phyloP scores from a whole-genome alignment of 2,329 filamentous ascomycete species.

The Diaporthe capsici region DNA sequence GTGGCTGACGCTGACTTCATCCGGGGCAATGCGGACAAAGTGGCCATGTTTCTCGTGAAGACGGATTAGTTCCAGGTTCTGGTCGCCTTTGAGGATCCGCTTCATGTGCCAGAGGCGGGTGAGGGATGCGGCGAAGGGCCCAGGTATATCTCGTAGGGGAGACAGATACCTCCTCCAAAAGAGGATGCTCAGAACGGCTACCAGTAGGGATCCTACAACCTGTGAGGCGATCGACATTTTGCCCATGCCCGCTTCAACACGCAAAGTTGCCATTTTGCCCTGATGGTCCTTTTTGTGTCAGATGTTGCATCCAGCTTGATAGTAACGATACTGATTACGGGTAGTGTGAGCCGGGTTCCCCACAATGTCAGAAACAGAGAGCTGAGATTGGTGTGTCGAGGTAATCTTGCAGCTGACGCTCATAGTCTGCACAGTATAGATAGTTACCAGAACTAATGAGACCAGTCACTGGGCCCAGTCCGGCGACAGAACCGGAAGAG shows the following conservation, averaged over 20 bases:
- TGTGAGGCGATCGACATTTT: neutral
- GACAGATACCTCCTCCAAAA: slow-evolving; percentile 14
- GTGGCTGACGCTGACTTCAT: slow-evolving; percentile 37
- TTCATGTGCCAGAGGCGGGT: slow-evolving; percentile 30
- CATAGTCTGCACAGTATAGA: neutral
- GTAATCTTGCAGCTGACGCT: neutral
- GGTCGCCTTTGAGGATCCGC: slow-evolving; percentile 23
- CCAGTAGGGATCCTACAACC: neutral
- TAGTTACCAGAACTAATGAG: neutral
- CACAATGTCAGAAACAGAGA: neutral
- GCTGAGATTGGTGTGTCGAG: neutral
- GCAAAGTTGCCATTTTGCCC: neutral
- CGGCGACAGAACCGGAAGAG: neutral
- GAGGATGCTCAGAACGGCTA: neutral
- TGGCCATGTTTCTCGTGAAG: slow-evolving; percentile 29
- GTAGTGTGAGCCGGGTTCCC: neutral
- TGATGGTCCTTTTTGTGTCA: neutral
- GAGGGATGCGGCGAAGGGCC: slow-evolving; percentile 17
- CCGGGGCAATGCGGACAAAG: slow-evolving; percentile 21
- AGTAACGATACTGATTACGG: neutral
- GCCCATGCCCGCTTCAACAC: neutral
- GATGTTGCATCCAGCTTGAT: neutral
- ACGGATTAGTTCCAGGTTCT: neutral
- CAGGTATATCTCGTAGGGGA: neutral
- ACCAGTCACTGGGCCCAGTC: neutral